These are phyloP conservation scores for Colletotrichum australisinense DNA, from an alignment of 2,329 filamentous ascomycete genomes.

Conservation along the genomic window DNA sequence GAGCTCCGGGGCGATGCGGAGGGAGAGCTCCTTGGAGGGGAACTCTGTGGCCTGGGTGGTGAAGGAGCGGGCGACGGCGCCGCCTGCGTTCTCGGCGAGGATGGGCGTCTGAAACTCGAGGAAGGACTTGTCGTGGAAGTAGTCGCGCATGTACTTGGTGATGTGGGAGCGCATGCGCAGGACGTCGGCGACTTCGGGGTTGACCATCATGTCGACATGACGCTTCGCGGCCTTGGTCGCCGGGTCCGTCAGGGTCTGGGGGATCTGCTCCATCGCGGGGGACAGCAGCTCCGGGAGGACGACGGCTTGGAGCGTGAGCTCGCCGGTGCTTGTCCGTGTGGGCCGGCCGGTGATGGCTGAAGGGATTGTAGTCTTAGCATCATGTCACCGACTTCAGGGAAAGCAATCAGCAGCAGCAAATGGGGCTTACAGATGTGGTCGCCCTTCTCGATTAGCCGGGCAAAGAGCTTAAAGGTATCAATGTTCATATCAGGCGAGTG, in stretches of 20 bases:
- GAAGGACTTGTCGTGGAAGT: constrained; percentile 78
- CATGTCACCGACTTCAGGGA: background rate
- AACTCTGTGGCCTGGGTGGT: constrained; percentile 83
- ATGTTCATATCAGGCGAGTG: constrained; percentile 45
- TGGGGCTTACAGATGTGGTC: constrained; percentile 80
- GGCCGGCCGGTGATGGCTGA: constrained; percentile 77
- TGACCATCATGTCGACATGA: constrained; percentile 88
- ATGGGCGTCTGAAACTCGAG: constrained; percentile 93
- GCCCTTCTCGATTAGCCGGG: constrained; percentile 78
- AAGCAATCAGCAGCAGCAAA: background rate
- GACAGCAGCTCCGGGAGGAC: constrained; percentile 78
- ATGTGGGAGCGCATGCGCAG: constrained; percentile 81
- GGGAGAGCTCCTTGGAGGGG: constrained; percentile 74
- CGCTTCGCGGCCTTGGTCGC: constrained; percentile 81
- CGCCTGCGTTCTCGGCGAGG: constrained; percentile 83
- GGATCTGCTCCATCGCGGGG: constrained; percentile 84
- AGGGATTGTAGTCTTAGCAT: constrained; percentile 37
- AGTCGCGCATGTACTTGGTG: constrained; percentile 78
- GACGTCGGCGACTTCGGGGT: constrained; percentile 73
- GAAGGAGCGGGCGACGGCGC: constrained; percentile 89
- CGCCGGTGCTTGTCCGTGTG: constrained; percentile 76
- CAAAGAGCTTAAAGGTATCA: constrained; percentile 68
- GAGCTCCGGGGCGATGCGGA: constrained; percentile 93
- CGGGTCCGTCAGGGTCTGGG: constrained; percentile 74
- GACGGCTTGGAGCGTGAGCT: constrained; percentile 78